Evolutionary conservation across 2,329 filamentous ascomycete species (phyloP).

Genomic region (Diplocarpon mali): DNA sequence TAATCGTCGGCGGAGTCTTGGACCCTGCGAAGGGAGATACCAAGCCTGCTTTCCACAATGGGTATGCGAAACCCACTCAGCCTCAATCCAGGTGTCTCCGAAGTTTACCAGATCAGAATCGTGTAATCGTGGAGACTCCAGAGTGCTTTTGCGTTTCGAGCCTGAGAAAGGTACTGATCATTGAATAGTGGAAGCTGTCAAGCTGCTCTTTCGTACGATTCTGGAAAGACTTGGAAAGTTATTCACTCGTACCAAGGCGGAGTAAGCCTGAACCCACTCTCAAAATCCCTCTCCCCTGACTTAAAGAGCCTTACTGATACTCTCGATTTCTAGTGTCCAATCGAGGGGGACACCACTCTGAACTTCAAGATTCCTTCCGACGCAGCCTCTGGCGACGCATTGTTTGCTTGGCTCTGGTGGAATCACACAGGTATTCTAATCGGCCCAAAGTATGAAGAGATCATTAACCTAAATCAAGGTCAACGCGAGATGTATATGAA

Average conservation of each 20-base stretch:
- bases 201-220: conserved; percentile 48
- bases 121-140: no score
- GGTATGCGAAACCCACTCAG: no score
- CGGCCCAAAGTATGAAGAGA: background rate
- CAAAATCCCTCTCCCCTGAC: background rate
- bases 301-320: background rate
- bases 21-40: background rate
- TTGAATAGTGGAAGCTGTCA: conserved; percentile 53
- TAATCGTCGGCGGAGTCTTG: conserved; percentile 36
- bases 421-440: conserved; percentile 5
- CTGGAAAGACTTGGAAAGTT: conserved; percentile 44
- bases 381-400: conserved; percentile 14
- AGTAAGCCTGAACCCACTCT: background rate
- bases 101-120: no score
- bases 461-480: conserved; percentile 26
- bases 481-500: conserved; percentile 61
- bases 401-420: conserved; percentile 38
- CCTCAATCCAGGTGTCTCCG: no score
- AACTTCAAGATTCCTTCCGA: conserved; percentile 24
- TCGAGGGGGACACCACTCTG: conserved; percentile 13
- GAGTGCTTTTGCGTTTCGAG: no score
- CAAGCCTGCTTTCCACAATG: conserved; percentile 34
- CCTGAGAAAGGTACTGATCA: no score
- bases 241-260: conserved; percentile 39
- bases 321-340: no score